Evolutionary conservation across 2,329 filamentous ascomycete species (phyloP), one percentile per base, ranked within the genome.

Genomic region (Fonsecaea multimorphosa): DNA sequence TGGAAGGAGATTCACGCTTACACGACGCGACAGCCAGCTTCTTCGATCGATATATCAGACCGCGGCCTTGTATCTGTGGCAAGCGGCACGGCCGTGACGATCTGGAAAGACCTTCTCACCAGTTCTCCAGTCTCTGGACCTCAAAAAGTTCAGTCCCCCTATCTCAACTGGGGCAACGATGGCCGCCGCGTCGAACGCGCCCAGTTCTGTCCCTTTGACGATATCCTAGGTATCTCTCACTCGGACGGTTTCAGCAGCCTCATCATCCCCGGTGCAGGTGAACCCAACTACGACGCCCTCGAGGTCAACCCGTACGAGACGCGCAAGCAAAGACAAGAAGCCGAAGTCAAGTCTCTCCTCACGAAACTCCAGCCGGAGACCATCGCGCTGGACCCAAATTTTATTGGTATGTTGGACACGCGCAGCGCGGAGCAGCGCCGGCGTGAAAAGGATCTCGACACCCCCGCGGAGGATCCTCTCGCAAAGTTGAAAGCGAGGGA

Each of bases 311-410:
- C 95, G 36, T 98, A 94, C 85, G 95, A 98, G 81, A 97, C 90
- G 60, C 85, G 84, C 74, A 96, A 95, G 80, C 93, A 98, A 81
- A 87, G 95, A 73, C 93, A 96, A 78, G 95, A 99, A 79, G 85
- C 86, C 58, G 95, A 99, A 79, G 93, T 99, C 77, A 92, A 91
- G 82, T 84, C 86, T 12, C 84, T 99, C 70, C 87, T 99, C 73
- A 96, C 96, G 84, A 99, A 99, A 82, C 84, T 99, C 55, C 88
- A 93, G 74, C 94, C 95, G 2, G 94, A 97, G 75, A 99, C 98
- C 92, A 99, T 99, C 69, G 91, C 92, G 1, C 83, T 99, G 24
- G 90, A 99, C 76, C 94, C 95, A 72, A 91, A 95, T 78, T 96
- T 93, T 75, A 87, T 99, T 73, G 95, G 95, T 62, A 92, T 89